Evolutionary conservation across 2,329 filamentous ascomycete species (phyloP), one percentile per base, ranked within the genome.

Genomic region (Fusarium virguliforme): DNA sequence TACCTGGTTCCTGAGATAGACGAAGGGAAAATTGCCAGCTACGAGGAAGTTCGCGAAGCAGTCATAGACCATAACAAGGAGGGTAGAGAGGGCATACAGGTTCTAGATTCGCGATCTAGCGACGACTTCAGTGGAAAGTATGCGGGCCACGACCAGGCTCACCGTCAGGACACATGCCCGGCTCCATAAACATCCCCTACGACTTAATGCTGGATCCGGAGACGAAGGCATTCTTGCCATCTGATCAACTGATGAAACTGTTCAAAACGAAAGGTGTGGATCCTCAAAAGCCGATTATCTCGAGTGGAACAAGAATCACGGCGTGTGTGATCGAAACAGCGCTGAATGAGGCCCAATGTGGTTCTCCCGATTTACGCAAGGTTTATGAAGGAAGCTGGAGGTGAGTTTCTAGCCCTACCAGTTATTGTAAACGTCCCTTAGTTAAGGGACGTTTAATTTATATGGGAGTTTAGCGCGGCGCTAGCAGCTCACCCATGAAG

Each of bases 371-470:
- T 66, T 88, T 88, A 59, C 89, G 93, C 72, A 91, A 88, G 78
- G 86, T 99, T 24, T 99, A 98, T 77, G 96, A 99, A 80, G 96
- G 96, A 53, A 97, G 95, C 81, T 99, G 96, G 96, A 98, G 95
- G 88, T 97, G 85, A 90, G 93, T 91, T 8, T 8, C 59, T 24
- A 40, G 15, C 32, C 15, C 18, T n/a, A n/a, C n/a, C n/a, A n/a
- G n/a, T n/a, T n/a, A n/a, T n/a, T n/a, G n/a, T n/a, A n/a, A n/a
- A n/a, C n/a, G n/a, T n/a, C n/a, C n/a, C n/a, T n/a, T n/a, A n/a
- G n/a, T n/a, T n/a, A n/a, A n/a, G n/a, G n/a, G n/a, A n/a, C n/a
- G n/a, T n/a, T n/a, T n/a, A n/a, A n/a, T n/a, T n/a, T n/a, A n/a
- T n/a, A n/a, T n/a, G n/a, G n/a, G n/a, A n/a, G n/a, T n/a, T n/a